A percentile compares a stretch with the other conserved stretches of the same genome.
Conservation (phyloP, 768 basidiomycete genomes). For the Pisolithus microcarpus region DNA sequence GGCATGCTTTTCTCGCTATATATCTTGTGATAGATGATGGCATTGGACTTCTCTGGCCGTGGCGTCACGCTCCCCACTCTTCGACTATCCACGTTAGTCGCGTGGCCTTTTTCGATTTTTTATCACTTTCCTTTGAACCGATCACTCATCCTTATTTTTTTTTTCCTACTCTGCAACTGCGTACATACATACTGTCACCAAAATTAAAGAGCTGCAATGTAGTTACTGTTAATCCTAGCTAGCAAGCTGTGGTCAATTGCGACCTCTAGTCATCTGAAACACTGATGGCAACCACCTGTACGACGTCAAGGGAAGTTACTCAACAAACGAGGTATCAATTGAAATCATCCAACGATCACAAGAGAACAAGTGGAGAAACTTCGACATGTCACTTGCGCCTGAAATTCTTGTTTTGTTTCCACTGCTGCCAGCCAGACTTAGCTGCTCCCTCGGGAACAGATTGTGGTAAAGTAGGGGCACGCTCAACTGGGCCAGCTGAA, state of each 20-base stretch:
- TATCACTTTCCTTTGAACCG: slow-evolving; percentile 27
- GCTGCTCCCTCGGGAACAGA: slow-evolving; percentile 9
- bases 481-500: slow-evolving; percentile 3
- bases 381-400: slow-evolving; percentile 14
- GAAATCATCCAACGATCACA: too few species aligned
- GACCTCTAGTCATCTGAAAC: slow-evolving; percentile 7
- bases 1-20: slow-evolving; percentile 1
- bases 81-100: slow-evolving; percentile 23
- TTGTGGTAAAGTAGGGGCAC: not conserved
- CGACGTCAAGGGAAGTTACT: too few species aligned
- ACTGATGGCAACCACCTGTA: slow-evolving; percentile 12
- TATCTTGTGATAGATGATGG: slow-evolving; percentile 19
- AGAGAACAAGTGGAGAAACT: too few species aligned
- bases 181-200: slow-evolving; percentile 37
- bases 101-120: slow-evolving; percentile 21
- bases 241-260: slow-evolving; percentile 15
- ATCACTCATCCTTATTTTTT: slow-evolving; percentile 18
- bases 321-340: too few species aligned
- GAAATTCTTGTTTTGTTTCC: slow-evolving; percentile 20
- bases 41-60: slow-evolving; percentile 9
- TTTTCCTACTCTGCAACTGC: slow-evolving; percentile 23
- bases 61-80: slow-evolving; percentile 10
- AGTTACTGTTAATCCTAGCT: slow-evolving; percentile 39
- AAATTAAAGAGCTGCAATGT: slow-evolving; percentile 40
- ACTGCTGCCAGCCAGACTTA: slow-evolving; percentile 54